A percentile compares a stretch with the other conserved stretches of the same genome.
Conservation (phyloP, 2,329 filamentous ascomycete species). For the Ophiostoma sp. region DNA sequence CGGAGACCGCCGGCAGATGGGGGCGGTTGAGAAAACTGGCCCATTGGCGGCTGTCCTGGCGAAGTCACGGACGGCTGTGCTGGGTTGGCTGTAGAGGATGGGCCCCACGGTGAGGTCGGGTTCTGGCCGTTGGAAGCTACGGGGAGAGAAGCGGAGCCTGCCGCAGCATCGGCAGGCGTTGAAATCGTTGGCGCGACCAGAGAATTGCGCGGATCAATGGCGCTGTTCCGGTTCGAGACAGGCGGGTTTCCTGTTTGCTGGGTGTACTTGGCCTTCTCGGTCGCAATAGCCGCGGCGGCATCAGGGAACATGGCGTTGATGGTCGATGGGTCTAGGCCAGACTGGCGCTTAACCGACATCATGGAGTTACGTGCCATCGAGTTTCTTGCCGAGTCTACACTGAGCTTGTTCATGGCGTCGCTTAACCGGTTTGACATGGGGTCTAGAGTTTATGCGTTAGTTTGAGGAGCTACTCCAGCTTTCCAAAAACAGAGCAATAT, state of each 20-base stretch:
- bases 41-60: conserved; percentile 80
- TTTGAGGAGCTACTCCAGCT: conserved; percentile 13
- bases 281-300: conserved; percentile 95
- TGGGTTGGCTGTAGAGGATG: conserved; percentile 61
- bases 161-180: conserved; percentile 61
- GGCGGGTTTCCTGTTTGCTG: conserved; percentile 90
- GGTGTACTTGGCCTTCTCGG: conserved; percentile 96
- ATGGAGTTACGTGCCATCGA: conserved; percentile 80
- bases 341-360: conserved; percentile 84
- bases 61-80: conserved; percentile 62
- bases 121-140: conserved; percentile 62
- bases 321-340: conserved; percentile 85
- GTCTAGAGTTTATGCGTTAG: conserved; percentile 55
- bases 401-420: conserved; percentile 95
- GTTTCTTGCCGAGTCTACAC: conserved; percentile 81
- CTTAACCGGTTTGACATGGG: conserved; percentile 95
- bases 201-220: conserved; percentile 74
- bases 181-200: conserved; percentile 75
- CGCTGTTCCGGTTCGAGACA: conserved; percentile 89
- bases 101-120: conserved; percentile 79
- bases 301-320: conserved; percentile 99
- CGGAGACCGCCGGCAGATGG: conserved; percentile 71
- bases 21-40: conserved; percentile 86
- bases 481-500: not conserved
- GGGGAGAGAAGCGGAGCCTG: conserved; percentile 62